Evolutionary conservation across 345 rosid genomes (phyloP).

Genomic region (Chamaenerion angustifolium): DNA sequence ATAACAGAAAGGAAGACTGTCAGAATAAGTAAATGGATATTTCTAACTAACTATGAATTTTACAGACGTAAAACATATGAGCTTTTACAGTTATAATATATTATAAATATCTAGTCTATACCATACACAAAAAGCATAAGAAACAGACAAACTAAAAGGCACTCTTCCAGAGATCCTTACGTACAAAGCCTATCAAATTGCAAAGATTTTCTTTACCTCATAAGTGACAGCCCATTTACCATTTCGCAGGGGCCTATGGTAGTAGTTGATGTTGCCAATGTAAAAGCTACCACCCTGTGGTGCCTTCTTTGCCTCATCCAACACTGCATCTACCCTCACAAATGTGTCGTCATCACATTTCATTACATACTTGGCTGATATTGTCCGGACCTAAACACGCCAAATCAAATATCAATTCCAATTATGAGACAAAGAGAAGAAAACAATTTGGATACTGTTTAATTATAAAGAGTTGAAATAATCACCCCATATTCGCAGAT

Average conservation of each 20-base stretch:
- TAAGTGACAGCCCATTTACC: constrained; percentile 99
- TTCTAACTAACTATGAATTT: too few species aligned
- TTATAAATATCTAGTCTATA: too few species aligned
- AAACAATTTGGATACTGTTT: too few species aligned
- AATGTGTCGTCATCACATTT: constrained; percentile 94
- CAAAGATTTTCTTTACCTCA: constrained; percentile 42
- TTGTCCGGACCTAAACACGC: constrained; percentile 36
- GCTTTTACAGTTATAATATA: too few species aligned
- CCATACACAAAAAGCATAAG: too few species aligned
- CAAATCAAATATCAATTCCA: constrained; percentile 6
- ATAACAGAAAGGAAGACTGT: constrained; percentile 6
- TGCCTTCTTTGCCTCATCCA: constrained; percentile 49
- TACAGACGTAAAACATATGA: too few species aligned
- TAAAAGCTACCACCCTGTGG: constrained; percentile 55
- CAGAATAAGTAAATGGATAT: background rate
- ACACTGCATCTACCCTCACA: constrained; percentile 59
- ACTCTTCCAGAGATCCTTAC: too few species aligned
- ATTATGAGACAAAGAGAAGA: too few species aligned
- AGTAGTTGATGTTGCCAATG: constrained; percentile 79
- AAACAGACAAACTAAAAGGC: background rate
- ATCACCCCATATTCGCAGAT: constrained; percentile 93
- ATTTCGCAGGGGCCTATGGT: constrained; percentile 68
- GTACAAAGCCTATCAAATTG: background rate
- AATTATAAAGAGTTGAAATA: background rate
- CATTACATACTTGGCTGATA: constrained; percentile 62